Evolutionary conservation across 2,329 filamentous ascomycete species (phyloP).

Genomic region (Phyllachora maydis): DNA sequence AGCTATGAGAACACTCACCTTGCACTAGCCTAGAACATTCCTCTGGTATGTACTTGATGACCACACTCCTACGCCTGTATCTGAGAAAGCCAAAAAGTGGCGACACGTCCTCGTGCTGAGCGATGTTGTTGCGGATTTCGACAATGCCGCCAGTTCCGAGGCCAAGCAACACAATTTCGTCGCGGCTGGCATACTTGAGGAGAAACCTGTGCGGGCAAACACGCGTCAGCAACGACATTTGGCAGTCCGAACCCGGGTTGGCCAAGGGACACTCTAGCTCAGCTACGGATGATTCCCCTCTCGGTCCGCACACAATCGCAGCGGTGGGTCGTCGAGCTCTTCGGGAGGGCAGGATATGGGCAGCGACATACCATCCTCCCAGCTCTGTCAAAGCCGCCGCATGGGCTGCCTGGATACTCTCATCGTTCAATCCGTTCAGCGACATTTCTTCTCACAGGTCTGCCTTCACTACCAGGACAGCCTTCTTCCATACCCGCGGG

Average conservation of each 20-base stretch:
- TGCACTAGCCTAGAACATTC: conserved; percentile 78
- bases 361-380: conserved; percentile 69
- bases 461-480: too few relatives aligned
- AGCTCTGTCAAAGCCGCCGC: conserved; percentile 61
- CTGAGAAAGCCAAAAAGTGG: conserved; percentile 83
- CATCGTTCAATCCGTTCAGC: conserved; percentile 80
- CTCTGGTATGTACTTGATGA: conserved; percentile 85
- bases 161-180: conserved; percentile 63
- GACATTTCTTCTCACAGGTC: too few relatives aligned
- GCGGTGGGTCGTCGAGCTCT: not conserved
- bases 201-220: conserved; percentile 73
- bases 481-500: too few relatives aligned
- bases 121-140: conserved; percentile 63
- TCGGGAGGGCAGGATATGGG: too few relatives aligned
- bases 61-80: conserved; percentile 73
- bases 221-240: too few relatives aligned
- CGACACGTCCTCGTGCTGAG: conserved; percentile 61
- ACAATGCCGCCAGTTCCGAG: conserved; percentile 64
- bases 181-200: conserved; percentile 74
- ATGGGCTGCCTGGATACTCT: conserved; percentile 66
- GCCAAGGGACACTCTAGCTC: conserved; percentile 2
- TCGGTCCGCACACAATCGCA: too few relatives aligned
- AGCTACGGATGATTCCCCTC: too few relatives aligned
- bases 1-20: conserved; percentile 48
- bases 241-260: not conserved